Percentiles rank a stretch among this genome's conserved stretches.
These are phyloP conservation scores for Jatropha curcas DNA, from an alignment of 345 rosid species.

Conservation along the genomic window DNA sequence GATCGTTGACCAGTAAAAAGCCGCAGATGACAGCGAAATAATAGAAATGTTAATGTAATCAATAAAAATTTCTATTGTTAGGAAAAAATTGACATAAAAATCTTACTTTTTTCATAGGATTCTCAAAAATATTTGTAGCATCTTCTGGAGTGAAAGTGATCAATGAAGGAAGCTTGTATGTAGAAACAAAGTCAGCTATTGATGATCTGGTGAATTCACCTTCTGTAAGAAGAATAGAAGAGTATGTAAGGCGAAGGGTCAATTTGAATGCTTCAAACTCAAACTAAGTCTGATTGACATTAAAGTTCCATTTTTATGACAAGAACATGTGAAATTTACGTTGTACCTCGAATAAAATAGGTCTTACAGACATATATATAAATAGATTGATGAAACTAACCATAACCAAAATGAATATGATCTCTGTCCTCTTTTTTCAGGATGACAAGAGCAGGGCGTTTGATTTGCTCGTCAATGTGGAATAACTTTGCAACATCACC, in stretches of 20 bases:
- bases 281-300: too few relatives aligned
- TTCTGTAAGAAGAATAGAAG: background rate
- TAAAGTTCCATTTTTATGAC: too few relatives aligned
- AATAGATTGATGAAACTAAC: slow-evolving; percentile 4
- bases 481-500: slow-evolving; percentile 16
- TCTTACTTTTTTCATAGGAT: slow-evolving; percentile 22
- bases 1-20: slow-evolving; percentile 24
- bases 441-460: slow-evolving; percentile 26
- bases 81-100: background rate
- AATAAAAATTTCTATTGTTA: background rate
- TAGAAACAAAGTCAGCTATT: slow-evolving; percentile 21
- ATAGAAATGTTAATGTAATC: background rate
- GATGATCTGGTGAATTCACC: slow-evolving; percentile 14
- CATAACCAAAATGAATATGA: slow-evolving; percentile 7
- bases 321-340: too few relatives aligned
- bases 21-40: slow-evolving; percentile 19
- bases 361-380: too few relatives aligned
- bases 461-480: slow-evolving; percentile 10
- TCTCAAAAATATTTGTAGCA: background rate
- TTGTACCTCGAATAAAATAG: too few relatives aligned
- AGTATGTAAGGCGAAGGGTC: background rate
- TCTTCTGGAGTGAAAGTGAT: slow-evolving; percentile 10
- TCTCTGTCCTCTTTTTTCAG: slow-evolving; percentile 1
- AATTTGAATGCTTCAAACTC: too few relatives aligned
- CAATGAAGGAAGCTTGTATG: slow-evolving; percentile 5